Evolutionary conservation across 441 rosid species (phyloP), one percentile per base, ranked within the genome.

Genomic region (Populus tomentosa): DNA sequence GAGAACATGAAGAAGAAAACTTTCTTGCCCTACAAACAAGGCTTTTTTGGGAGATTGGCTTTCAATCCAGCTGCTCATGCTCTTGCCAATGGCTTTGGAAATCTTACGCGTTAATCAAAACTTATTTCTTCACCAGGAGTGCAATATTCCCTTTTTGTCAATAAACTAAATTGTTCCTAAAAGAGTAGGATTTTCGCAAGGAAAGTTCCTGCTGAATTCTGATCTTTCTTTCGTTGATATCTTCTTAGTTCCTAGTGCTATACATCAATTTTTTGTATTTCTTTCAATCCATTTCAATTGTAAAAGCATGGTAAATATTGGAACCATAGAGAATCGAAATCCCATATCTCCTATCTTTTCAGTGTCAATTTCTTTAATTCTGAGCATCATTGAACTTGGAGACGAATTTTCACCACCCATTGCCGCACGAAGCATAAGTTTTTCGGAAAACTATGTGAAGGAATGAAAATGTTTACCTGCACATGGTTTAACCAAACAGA

Each of bases 11-110:
- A 88, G 91, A 95, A 91, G 89, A 93, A 75, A 80, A 93, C 97
- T 68, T 93, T 88, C 87, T 84, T 95, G 89, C 99, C 99, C 5
- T 95, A 93, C 84, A 95, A 86, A 83, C 94, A 85, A 68, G 96
- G 96, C 35, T 84, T 90, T 76, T 59, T 91, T 69, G 98, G 98
- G 33, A 75, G 92, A 81, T 78, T 90, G 24, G 91, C 93, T 2
- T 85, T 88, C 79, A 86, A 78, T 72, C 91, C 90, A 6, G 71
- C 83, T 0, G 67, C 78, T 10, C 79, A 77, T 66, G 81, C 82
- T 4, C 86, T 79, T 42, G 73, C 76, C 71, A 79, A 71, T 56
- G 85, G 87, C 26, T 77, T 82, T 64, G 85, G 85, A 30, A 20
- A 69, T 67, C 36, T 74, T 20, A 24, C 75, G 42, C 83, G 82